A percentile compares a stretch with the other conserved stretches of the same genome.
Evolutionary conservation across 2,329 filamentous ascomycete genomes (phyloP).

Genomic region (Aspergillus puulaauensis): DNA sequence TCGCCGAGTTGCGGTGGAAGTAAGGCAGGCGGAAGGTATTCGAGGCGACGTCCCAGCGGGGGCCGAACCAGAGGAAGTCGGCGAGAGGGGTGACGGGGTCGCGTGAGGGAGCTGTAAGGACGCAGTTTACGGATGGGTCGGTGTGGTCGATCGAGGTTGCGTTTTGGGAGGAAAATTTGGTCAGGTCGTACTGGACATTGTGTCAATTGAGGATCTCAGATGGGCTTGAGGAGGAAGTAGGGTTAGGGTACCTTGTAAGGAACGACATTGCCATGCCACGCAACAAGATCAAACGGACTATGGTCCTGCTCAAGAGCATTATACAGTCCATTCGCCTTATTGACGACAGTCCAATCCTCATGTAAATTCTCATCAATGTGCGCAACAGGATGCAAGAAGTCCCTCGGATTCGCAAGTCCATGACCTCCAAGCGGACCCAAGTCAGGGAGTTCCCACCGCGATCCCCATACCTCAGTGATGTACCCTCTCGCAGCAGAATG

Average conservation of each 20-base stretch:
- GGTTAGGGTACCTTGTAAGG: constrained; percentile 47
- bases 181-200: constrained; percentile 47
- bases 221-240: background rate
- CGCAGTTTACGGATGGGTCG: constrained; percentile 66
- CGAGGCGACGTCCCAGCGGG: constrained; percentile 68
- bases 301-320: constrained; percentile 59
- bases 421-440: constrained; percentile 65
- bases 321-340: constrained; percentile 59
- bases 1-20: constrained; percentile 70
- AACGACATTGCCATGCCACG: constrained; percentile 66
- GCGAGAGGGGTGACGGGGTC: constrained; percentile 61
- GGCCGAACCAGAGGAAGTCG: constrained; percentile 73
- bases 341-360: constrained; percentile 54
- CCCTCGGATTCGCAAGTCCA: constrained; percentile 61
- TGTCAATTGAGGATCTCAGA: background rate
- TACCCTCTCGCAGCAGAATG: constrained; percentile 57
- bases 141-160: constrained; percentile 63
- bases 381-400: constrained; percentile 63
- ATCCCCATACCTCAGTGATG: constrained; percentile 63
- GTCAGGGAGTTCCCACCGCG: constrained; percentile 62
- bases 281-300: constrained; percentile 66
- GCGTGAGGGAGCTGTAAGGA: constrained; percentile 48
- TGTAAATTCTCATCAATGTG: constrained; percentile 53
- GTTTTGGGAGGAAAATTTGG: constrained; percentile 59
- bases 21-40: constrained; percentile 71